Conservation (phyloP, 768 basidiomycete species). For the Panellus pusillus region DNA sequence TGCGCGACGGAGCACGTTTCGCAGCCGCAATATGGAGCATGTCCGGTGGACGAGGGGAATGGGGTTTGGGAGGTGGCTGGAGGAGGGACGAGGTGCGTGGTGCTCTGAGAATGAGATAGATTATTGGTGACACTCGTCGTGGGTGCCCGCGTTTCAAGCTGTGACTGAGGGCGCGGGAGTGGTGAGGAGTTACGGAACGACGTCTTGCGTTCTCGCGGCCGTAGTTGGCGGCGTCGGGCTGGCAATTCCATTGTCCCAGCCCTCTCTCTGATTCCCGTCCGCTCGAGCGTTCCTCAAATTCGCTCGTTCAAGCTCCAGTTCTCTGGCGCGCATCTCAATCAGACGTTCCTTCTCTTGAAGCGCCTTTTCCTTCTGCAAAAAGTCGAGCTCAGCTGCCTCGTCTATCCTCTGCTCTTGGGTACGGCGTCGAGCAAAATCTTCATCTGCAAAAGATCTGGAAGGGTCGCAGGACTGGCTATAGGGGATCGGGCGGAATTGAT, state of each 20-base stretch:
- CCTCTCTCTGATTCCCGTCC: slow-evolving; percentile 21
- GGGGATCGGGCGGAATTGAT: slow-evolving; percentile 12
- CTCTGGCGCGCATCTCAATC: slow-evolving; percentile 50
- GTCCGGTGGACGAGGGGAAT: slow-evolving; percentile 33
- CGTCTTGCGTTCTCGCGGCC: slow-evolving; percentile 17
- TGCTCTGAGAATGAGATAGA: slow-evolving; percentile 38
- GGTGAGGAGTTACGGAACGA: slow-evolving; percentile 20
- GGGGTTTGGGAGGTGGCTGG: slow-evolving; percentile 22
- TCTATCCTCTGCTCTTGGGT: slow-evolving; percentile 38
- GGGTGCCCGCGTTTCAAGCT: slow-evolving; percentile 11
- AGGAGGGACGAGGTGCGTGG: slow-evolving; percentile 42
- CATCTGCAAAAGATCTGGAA: slow-evolving; percentile 22
- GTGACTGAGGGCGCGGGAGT: slow-evolving; percentile 29
- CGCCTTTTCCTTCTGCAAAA: slow-evolving; percentile 55
- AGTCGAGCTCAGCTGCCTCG: slow-evolving; percentile 52
- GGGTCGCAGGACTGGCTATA: slow-evolving; percentile 13
- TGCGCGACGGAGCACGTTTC: slow-evolving; percentile 60
- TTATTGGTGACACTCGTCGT: slow-evolving; percentile 7
- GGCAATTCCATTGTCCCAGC: slow-evolving; percentile 13
- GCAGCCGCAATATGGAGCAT: slow-evolving; percentile 69
- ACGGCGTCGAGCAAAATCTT: slow-evolving; percentile 31
- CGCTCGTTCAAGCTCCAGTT: slow-evolving; percentile 58
- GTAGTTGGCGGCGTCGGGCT: slow-evolving; percentile 20
- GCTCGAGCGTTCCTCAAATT: slow-evolving; percentile 39
- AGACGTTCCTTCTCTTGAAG: slow-evolving; percentile 56